Evolutionary conservation across 345 rosid genomes (phyloP), one percentile per base, ranked within the genome.

Genomic region (Alliaria petiolata): DNA sequence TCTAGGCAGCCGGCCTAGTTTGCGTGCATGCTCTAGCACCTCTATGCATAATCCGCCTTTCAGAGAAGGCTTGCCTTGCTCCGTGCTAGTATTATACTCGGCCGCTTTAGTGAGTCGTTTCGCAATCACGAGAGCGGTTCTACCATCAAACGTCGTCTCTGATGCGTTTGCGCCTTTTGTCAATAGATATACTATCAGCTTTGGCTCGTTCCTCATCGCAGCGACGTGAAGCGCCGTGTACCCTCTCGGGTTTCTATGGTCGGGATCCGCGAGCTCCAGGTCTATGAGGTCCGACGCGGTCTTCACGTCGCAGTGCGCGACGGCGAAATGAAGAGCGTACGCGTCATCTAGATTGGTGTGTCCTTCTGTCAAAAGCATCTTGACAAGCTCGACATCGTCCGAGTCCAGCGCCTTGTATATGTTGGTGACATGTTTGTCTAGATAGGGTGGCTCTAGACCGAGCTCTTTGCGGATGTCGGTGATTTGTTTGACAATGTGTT

Each of bases 151-250:
- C 5, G 95, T 87, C 42, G 84, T 86, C 67, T 84, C 91, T 1
- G 82, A 80, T 8, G 89, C 83, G 47, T 79, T 67, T 33, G 96
- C 98, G 16, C 96, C 98, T 79, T 88, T 92, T 5, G 85, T 85
- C 62, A 92, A 75, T 38, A 92, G 78, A 57, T 92, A 84, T 0
- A 84, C 88, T 15, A 90, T 84, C 64, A 92, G 80, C 79, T 81
- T 84, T 34, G 98, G 98, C 56, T 90, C 96, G 55, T 82, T 92
- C 70, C 95, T 54, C 83, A 80, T 84, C 12, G 98, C 93, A 52
- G 96, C 93, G 76, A 85, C 79, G 33, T 90, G 98, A 46, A 92
- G 84, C 71, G 90, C 89, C 0, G 91, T 85, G 67, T 84, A 87
- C 1, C 95, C 98, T 67, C 91, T 83, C 20, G 75, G 57, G 58